Evolutionary conservation across 768 basidiomycete species (phyloP), one percentile per base, ranked within the genome.

Genomic region (Russula earlei): DNA sequence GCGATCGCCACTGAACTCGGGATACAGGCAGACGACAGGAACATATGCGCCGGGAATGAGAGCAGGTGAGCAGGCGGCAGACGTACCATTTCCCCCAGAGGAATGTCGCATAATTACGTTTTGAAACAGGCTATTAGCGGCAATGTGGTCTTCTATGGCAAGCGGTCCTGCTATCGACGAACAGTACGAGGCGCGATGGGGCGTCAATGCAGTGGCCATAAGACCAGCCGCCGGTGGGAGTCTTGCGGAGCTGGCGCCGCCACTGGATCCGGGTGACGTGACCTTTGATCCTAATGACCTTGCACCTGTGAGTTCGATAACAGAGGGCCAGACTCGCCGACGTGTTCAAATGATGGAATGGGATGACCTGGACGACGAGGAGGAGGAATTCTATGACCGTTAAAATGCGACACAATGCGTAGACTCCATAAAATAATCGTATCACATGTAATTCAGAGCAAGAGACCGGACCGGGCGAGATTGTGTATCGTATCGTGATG

Each of bases 11-110:
- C 42, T 11, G 59, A 40, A 33, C 55, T 62, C 25, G 62, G 55
- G 5, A 43, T 61, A 4, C 27, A 24, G 6, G 38, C 34, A 17
- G 45, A 57, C 31, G 40, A 42, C 12, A 48, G 61, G 37, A 43
- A 22, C 34, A 61, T 55, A 52, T 61, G 55, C 41, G 62, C 62
- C 4, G 62, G 62, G 43, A 62, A 62, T 29, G 62, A 62, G 24
- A 61, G 59, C 38, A 50, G 54, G 61, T 62, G 40, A 49, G 61
- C 24, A 33, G 10, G 2, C 9, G 7, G 22, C 27, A 20, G 14
- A 17, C 33, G 31, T 31, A 17, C 15, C 22, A 10, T 11, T n/a
- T 15, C 9, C 9, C 44, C 22, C 19, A 15, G 9, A 27, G 19
- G 33, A 17, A 34, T 49, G 12, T 37, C 20, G 17, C n/a, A 47